Base-by-base conservation (phyloP, 2,329 filamentous ascomycete species). In the Pezicula rhizophila region DNA sequence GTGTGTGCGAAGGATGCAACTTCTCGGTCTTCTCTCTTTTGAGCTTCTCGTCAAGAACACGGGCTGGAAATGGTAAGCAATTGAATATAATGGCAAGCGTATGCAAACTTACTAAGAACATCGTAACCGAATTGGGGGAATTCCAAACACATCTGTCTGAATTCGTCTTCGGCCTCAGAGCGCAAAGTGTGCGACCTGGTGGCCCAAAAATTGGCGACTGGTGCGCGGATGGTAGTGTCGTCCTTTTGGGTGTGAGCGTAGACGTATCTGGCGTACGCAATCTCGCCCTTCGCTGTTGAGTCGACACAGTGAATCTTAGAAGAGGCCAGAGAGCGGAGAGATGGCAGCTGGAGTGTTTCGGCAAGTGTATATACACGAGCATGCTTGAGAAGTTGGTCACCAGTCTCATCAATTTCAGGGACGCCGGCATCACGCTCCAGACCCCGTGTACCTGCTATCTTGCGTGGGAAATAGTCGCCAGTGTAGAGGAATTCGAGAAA, bases 41-140 rank as follows among this genome's bases (percentile, higher is more conserved):
- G 71, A 83, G 77, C 67, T 84, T 84, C 63, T 83, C 77, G 70
- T 84, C 79, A 64, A 84, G 67, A 17, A 84, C 79, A 51, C 79
- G 79, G 14, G 79, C 79, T 83, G 60, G 40, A 23, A 35, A 42
- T n/a, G 38, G 44, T 35, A 8, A 8, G 6, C 14, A n/a, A 63
- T 54, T 61, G 46, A 34, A 46, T n/a, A 42, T 12, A 34, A 10
- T 20, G 37, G 15, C 23, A 35, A 41, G 28, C 28, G 26, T 25
- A 8, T 25, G 44, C 23, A 20, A 47, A 72, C 77, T 57, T 74
- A 89, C 82, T 90, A 52, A 96, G 79, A 48, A 97, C 87, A 67
- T 96, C 91, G 72, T 91, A 96, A 63, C 87, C 87, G 65, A 96
- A 96, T 64, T 95, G 86, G 15, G 91, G 91, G 65, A 84, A 90